phyloP scores from a whole-genome alignment of 2,329 filamentous ascomycete genomes.

The Cytospora schulzeri region DNA sequence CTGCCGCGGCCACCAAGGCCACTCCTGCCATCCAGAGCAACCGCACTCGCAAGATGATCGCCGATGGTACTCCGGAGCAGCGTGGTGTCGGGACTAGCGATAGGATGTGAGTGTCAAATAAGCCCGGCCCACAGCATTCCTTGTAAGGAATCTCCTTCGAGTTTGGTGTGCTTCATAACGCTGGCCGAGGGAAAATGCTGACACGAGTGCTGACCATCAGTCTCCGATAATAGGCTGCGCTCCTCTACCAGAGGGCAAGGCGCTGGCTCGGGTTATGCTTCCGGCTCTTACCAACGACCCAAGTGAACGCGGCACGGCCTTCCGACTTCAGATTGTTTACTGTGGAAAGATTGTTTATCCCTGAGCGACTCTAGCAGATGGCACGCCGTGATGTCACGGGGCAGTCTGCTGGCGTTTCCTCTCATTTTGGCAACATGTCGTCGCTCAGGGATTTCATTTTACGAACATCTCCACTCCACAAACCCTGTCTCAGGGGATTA shows the following conservation, averaged over 20 bases:
- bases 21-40: conserved; percentile 70
- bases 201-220: conserved; percentile 81
- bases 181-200: conserved; percentile 75
- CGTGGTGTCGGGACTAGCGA: conserved; percentile 79
- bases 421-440: conserved; percentile 22
- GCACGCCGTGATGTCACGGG: conserved; percentile 43
- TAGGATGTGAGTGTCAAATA: conserved; percentile 90
- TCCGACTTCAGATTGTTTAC: conserved; percentile 30
- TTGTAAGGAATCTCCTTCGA: conserved; percentile 90
- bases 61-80: conserved; percentile 71
- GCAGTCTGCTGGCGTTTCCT: conserved; percentile 29
- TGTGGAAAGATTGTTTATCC: conserved; percentile 31
- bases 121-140: conserved; percentile 65
- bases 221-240: conserved; percentile 84
- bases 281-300: conserved; percentile 44
- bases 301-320: conserved; percentile 42
- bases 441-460: conserved; percentile 28
- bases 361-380: conserved; percentile 29
- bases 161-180: conserved; percentile 78
- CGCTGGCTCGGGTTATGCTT: conserved; percentile 45
- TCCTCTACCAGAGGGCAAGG: conserved; percentile 71
- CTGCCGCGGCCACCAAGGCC: conserved; percentile 60
- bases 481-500: conserved; percentile 37
- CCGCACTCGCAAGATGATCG: conserved; percentile 83
- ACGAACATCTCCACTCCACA: conserved; percentile 27